Conservation (phyloP, 2,329 filamentous ascomycete species). For the Botryosphaeria dothidea region DNA sequence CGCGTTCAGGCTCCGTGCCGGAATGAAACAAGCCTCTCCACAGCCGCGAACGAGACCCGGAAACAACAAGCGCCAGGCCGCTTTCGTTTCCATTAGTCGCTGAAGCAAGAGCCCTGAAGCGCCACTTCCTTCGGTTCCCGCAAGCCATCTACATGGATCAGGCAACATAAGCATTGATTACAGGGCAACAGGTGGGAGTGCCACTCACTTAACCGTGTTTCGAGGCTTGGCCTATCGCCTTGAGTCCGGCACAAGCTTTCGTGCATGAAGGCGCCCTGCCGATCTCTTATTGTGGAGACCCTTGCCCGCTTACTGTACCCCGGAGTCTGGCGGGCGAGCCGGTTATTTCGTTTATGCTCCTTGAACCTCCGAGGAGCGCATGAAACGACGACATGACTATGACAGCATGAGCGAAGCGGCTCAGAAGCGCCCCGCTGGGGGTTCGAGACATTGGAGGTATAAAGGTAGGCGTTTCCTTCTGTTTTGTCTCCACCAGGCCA, state of each 20-base stretch:
- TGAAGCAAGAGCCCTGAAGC: not conserved
- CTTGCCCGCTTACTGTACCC: not conserved
- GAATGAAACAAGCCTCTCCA: not conserved
- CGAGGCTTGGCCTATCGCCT: constrained; percentile 1
- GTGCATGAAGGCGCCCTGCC: constrained; percentile 1
- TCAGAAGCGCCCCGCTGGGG: not conserved
- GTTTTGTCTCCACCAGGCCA: not conserved
- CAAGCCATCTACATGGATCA: not conserved
- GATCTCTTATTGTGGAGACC: not conserved
- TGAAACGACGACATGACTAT: not conserved
- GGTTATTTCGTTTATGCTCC: constrained; percentile 11
- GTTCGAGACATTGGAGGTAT: not conserved
- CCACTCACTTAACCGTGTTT: constrained; percentile 1
- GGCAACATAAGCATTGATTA: not conserved
- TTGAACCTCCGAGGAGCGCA: not conserved
- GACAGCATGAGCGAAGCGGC: not conserved
- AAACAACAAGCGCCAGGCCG: not conserved
- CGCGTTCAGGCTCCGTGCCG: not conserved
- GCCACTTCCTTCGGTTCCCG: not conserved
- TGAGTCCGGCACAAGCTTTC: not conserved
- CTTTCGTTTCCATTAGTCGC: not conserved
- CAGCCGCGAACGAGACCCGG: not conserved
- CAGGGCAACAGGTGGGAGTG: not conserved
- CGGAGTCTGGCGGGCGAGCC: not conserved
- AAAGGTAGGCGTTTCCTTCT: not conserved